A percentile compares a stretch with the other conserved stretches of the same genome.
Evolutionary conservation across 495 filamentous ascomycete species (phyloP).

Genomic region (Podospora bellae-mahoneyi): DNA sequence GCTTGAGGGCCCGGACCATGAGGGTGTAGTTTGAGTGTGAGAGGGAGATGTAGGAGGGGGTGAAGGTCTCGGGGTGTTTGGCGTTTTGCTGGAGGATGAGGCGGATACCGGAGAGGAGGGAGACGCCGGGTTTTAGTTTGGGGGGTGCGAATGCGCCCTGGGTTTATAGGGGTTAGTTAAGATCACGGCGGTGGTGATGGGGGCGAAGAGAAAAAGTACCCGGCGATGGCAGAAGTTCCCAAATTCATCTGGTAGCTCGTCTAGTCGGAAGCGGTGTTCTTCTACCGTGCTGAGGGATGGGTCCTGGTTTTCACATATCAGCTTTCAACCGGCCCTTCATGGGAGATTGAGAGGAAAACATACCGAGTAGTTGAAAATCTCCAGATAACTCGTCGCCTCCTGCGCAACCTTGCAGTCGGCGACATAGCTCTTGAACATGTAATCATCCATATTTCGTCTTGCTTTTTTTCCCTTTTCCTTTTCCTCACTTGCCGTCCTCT

Average conservation of each 20-base stretch:
- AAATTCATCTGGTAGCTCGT: conserved; percentile 49
- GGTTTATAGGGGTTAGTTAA: not conserved
- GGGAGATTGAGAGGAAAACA: conserved; percentile 19
- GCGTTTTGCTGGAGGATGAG: conserved; percentile 53
- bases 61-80: conserved; percentile 49
- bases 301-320: conserved; percentile 27
- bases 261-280: conserved; percentile 40
- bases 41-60: conserved; percentile 46
- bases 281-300: conserved; percentile 43
- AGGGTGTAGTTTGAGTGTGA: conserved; percentile 38
- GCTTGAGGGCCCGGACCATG: conserved; percentile 42
- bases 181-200: not conserved
- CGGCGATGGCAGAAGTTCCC: conserved; percentile 49
- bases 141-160: conserved; percentile 50
- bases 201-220: conserved; percentile 32
- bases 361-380: conserved; percentile 56
- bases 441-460: conserved; percentile 49
- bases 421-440: conserved; percentile 48
- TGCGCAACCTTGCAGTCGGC: conserved; percentile 39
- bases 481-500: too few relatives aligned
- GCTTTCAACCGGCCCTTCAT: not conserved
- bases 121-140: conserved; percentile 40
- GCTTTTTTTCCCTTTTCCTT: not conserved
- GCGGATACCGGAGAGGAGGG: conserved; percentile 43
- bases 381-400: conserved; percentile 50